Percentiles rank a stretch among this genome's conserved stretches.
These are phyloP conservation scores for Allium cepa DNA, from an alignment of 106 monocot genomes.

Conservation along the genomic window DNA sequence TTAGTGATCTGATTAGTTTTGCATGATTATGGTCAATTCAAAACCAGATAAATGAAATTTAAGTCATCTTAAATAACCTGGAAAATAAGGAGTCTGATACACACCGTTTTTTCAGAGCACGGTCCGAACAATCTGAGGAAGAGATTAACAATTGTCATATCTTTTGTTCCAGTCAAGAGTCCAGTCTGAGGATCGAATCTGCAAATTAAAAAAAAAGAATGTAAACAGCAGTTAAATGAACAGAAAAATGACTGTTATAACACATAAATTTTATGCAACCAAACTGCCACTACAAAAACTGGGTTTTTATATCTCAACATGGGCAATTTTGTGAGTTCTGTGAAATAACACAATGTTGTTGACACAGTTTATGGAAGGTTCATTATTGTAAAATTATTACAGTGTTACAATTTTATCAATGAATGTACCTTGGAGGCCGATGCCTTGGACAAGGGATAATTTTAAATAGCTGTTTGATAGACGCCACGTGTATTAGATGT, in stretches of 20 bases:
- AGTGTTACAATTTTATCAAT: background rate
- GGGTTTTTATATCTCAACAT: too few relatives aligned
- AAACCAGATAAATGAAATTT: too few relatives aligned
- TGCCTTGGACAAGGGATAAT: conserved; percentile 74
- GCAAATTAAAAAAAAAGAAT: background rate
- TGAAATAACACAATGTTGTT: too few relatives aligned
- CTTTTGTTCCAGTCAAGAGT: conserved; percentile 59
- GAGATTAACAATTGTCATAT: conserved; percentile 63
- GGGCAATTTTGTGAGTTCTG: too few relatives aligned
- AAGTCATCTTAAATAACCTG: conserved; percentile 21
- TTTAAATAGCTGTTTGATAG: conserved; percentile 40
- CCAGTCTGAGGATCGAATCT: conserved; percentile 78
- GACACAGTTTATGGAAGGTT: background rate
- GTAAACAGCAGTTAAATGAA: background rate
- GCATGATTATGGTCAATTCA: too few relatives aligned
- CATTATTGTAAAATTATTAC: background rate
- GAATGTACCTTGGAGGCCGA: conserved; percentile 51
- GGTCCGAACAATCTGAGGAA: conserved; percentile 57
- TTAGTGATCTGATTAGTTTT: too few relatives aligned
- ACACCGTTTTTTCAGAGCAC: conserved; percentile 54
- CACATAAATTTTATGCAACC: too few relatives aligned
- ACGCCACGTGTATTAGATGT: background rate
- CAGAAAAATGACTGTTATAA: too few relatives aligned
- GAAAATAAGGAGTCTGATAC: conserved; percentile 65
- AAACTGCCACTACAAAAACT: too few relatives aligned